A percentile compares a stretch with the other conserved stretches of the same genome.
Evolutionary conservation across 306 rosid genomes (phyloP).

Genomic region (Sechiopsis laciniata): DNA sequence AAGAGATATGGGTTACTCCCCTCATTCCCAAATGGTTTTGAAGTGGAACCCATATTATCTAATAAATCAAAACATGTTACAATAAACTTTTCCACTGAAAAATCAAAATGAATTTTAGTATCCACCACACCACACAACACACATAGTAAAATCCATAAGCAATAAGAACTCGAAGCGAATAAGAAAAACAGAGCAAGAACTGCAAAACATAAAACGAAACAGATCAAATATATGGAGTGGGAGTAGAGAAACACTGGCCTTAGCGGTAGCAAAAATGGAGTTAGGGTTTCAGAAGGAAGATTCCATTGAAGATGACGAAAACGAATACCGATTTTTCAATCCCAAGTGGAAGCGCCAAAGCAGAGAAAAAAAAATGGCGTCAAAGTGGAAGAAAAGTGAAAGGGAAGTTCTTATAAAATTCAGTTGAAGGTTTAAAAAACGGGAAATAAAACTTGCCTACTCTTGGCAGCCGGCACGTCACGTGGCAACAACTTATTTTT

Average conservation of each 20-base stretch:
- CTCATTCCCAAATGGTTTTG: too few relatives aligned
- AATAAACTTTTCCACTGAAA: too few relatives aligned
- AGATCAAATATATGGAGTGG: background rate
- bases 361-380: background rate
- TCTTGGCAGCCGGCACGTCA: too few relatives aligned
- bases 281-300: conserved; percentile 8
- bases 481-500: too few relatives aligned
- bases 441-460: background rate
- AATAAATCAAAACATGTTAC: too few relatives aligned
- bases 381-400: background rate
- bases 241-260: background rate
- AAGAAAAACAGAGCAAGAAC: conserved; percentile 19
- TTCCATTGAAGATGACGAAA: conserved; percentile 7
- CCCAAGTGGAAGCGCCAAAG: conserved; percentile 11
- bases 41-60: too few relatives aligned
- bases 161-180: conserved; percentile 21
- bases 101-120: too few relatives aligned
- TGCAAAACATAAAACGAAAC: background rate
- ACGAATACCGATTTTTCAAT: conserved; percentile 16
- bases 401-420: background rate
- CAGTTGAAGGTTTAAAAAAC: background rate
- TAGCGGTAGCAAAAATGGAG: background rate
- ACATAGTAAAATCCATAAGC: background rate
- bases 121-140: background rate
- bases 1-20: too few relatives aligned